Evolutionary conservation across 1,284 basidiomycete species (phyloP).

Genomic region (Vanrija humicola): DNA sequence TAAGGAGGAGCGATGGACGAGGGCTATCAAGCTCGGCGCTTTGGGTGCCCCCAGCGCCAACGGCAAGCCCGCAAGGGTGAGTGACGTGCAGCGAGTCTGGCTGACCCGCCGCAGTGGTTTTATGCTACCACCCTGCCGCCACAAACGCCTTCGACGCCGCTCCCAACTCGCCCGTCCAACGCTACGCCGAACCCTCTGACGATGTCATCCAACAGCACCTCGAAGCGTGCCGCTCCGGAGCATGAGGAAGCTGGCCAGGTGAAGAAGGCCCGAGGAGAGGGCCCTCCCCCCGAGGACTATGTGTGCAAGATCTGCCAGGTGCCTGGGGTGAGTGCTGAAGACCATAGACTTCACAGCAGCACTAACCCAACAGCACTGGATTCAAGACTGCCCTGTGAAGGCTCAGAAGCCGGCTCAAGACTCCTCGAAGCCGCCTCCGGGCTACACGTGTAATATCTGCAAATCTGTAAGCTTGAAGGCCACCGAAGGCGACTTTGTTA

Average conservation of each 20-base stretch:
- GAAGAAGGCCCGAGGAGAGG: slow-evolving; percentile 48
- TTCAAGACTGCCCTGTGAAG: slow-evolving; percentile 46
- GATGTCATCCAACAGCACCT: slow-evolving; percentile 7
- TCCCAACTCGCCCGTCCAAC: slow-evolving; percentile 35
- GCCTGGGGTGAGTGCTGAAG: slow-evolving; percentile 38
- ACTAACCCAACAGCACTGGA: slow-evolving; percentile 37
- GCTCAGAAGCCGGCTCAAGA: slow-evolving; percentile 23
- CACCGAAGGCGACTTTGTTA: slow-evolving; percentile 37
- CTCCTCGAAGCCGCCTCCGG: slow-evolving; percentile 30
- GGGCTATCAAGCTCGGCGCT: slow-evolving; percentile 80
- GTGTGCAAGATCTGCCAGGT: slow-evolving; percentile 77
- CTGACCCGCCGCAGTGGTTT: slow-evolving; percentile 58
- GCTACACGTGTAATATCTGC: slow-evolving; percentile 47
- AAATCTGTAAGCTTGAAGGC: slow-evolving; percentile 28
- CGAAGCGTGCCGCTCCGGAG: slow-evolving; percentile 60
- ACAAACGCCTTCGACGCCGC: slow-evolving; percentile 37
- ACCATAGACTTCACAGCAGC: too few relatives aligned
- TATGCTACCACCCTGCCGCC: slow-evolving; percentile 67
- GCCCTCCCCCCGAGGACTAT: slow-evolving; percentile 68
- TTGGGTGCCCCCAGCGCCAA: slow-evolving; percentile 61
- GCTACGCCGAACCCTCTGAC: slow-evolving; percentile 41
- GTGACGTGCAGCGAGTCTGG: slow-evolving; percentile 21
- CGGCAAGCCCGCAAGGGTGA: slow-evolving; percentile 77
- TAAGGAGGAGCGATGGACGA: slow-evolving; percentile 58
- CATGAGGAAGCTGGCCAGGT: slow-evolving; percentile 40